Percentiles rank a stretch among this genome's conserved stretches.
Evolutionary conservation across 148 eudicot genomes (phyloP).

Genomic region (Dysphania ambrosioides): DNA sequence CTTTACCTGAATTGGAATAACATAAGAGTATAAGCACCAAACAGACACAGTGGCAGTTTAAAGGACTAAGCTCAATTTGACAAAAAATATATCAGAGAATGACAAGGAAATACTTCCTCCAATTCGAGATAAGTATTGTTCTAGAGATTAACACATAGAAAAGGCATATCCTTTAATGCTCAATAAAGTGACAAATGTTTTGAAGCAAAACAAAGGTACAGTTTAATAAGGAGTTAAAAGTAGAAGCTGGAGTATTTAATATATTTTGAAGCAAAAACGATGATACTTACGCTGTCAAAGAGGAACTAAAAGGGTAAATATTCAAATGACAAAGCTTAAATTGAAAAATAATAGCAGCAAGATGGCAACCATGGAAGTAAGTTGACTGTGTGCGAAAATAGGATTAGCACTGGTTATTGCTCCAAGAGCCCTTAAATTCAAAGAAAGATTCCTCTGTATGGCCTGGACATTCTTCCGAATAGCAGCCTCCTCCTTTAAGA

Average conservation of each 20-base stretch:
- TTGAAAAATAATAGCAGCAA: background rate
- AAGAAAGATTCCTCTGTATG: conserved; percentile 65
- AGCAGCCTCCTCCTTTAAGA: conserved; percentile 71
- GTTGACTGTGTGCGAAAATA: conserved; percentile 88
- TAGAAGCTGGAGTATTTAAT: no score
- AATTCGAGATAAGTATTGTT: background rate
- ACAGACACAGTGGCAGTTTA: background rate
- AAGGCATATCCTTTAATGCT: background rate
- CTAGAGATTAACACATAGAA: background rate
- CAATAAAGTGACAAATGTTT: background rate
- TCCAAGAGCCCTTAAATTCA: conserved; percentile 77
- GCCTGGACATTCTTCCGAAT: conserved; percentile 59
- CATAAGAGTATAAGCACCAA: conserved; percentile 3
- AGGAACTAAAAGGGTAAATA: background rate
- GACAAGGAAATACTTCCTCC: background rate
- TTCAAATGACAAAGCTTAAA: background rate
- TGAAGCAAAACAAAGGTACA: no score
- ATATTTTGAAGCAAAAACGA: background rate
- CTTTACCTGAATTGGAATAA: conserved; percentile 50
- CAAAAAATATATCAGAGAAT: background rate
- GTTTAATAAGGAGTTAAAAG: background rate
- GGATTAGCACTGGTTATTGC: conserved; percentile 85
- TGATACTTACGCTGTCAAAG: background rate
- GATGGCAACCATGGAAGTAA: conserved; percentile 77
- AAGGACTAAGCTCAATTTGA: background rate